These are phyloP conservation scores for Cryptosporidium muris DNA, from an alignment of 169 alveolate species.

Conservation along the genomic window DNA sequence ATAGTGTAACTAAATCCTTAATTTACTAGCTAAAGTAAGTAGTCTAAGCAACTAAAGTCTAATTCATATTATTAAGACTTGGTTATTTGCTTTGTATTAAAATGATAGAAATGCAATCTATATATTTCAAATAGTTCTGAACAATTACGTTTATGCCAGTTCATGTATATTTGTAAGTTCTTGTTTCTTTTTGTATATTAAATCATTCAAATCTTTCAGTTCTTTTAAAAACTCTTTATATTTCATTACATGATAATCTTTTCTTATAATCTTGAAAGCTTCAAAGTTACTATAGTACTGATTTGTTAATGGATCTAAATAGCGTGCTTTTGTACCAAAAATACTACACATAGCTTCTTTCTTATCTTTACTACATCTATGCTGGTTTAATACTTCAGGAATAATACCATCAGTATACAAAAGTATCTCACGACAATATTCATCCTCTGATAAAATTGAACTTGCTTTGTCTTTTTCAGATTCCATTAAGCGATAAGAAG, in stretches of 20 bases:
- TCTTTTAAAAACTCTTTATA: slow-evolving; percentile 22
- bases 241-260: slow-evolving; percentile 19
- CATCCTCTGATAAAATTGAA: slow-evolving; percentile 17
- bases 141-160: too few relatives aligned
- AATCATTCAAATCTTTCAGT: slow-evolving; percentile 16
- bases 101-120: too few relatives aligned
- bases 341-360: slow-evolving; percentile 2
- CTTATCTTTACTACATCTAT: background rate
- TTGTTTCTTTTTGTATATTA: slow-evolving; percentile 12
- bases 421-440: slow-evolving; percentile 56
- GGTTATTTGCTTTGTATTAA: too few relatives aligned
- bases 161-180: background rate
- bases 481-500: slow-evolving; percentile 65
- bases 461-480: slow-evolving; percentile 55
- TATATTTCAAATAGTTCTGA: too few relatives aligned
- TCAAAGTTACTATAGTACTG: slow-evolving; percentile 48
- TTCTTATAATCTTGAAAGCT: slow-evolving; percentile 41
- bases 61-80: too few relatives aligned
- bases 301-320: slow-evolving; percentile 55
- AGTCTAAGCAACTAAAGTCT: too few relatives aligned
- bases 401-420: slow-evolving; percentile 52
- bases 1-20: too few relatives aligned
- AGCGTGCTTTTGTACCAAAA: slow-evolving; percentile 39
- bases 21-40: too few relatives aligned
- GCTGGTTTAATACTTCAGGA: slow-evolving; percentile 13